Conservation (phyloP, 2,329 filamentous ascomycete genomes). For the Talaromyces pinophilus region DNA sequence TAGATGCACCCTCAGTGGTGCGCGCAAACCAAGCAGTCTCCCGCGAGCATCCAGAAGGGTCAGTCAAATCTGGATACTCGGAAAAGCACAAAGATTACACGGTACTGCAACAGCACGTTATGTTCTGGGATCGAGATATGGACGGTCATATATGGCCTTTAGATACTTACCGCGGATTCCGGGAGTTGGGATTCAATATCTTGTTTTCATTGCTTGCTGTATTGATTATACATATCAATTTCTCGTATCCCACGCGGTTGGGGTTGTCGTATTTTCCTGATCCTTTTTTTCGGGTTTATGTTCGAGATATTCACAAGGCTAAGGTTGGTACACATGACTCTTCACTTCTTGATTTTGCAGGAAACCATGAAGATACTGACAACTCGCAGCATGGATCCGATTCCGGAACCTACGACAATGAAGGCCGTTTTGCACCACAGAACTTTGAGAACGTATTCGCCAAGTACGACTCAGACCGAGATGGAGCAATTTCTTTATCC, state of each 20-base stretch:
- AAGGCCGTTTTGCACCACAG: constrained; percentile 50
- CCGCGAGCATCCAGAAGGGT: background rate
- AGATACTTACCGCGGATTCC: constrained; percentile 46
- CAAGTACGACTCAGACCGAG: constrained; percentile 45
- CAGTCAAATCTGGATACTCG: background rate
- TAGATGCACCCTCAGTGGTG: background rate
- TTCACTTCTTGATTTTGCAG: background rate
- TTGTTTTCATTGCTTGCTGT: constrained; percentile 43
- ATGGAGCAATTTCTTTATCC: constrained; percentile 39
- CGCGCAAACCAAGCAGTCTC: background rate
- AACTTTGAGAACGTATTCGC: constrained; percentile 52
- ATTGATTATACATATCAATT: constrained; percentile 45
- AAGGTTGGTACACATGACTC: constrained; percentile 31
- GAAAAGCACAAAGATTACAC: constrained; percentile 24
- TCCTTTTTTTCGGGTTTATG: constrained; percentile 42
- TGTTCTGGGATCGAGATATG: constrained; percentile 47
- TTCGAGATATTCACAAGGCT: constrained; percentile 45
- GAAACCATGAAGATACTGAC: background rate
- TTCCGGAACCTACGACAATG: constrained; percentile 46
- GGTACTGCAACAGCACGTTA: constrained; percentile 45
- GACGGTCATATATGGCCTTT: constrained; percentile 45
- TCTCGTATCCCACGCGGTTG: constrained; percentile 50
- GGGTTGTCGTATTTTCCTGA: constrained; percentile 40
- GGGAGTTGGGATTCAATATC: constrained; percentile 28
- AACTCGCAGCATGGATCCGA: constrained; percentile 37